Percentiles rank a stretch among this genome's conserved stretches.
These are phyloP conservation scores for Cucurbita ficifolia DNA, from an alignment of 306 rosid genomes.

Conservation along the genomic window DNA sequence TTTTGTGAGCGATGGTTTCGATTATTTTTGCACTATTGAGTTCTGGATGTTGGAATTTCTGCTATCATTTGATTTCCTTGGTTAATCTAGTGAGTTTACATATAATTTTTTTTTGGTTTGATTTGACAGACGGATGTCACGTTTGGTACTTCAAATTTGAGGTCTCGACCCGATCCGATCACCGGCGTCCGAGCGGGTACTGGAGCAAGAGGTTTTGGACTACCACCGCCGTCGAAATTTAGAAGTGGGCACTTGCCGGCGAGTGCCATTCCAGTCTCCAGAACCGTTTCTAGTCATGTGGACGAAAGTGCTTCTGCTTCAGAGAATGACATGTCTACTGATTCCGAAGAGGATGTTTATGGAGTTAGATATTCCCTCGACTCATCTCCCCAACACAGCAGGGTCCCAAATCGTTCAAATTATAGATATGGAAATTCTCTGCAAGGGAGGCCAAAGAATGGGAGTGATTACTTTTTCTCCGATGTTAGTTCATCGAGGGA, in stretches of 20 bases:
- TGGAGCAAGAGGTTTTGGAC: conserved; percentile 50
- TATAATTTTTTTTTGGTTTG: neutral
- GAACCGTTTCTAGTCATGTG: conserved; percentile 18
- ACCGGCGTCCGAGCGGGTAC: conserved; percentile 24
- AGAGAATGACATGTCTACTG: conserved; percentile 44
- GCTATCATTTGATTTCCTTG: neutral
- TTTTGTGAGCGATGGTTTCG: neutral
- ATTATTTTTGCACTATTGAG: neutral
- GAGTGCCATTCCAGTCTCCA: conserved; percentile 39
- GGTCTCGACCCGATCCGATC: conserved; percentile 51
- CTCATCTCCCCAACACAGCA: conserved; percentile 57
- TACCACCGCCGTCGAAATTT: conserved; percentile 78
- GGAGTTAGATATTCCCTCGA: conserved; percentile 71
- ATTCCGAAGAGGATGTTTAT: conserved; percentile 55
- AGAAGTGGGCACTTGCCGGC: conserved; percentile 81
- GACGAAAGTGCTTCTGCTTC: conserved; percentile 51
- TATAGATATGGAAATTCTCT: conserved; percentile 25
- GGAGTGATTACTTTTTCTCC: conserved; percentile 54
- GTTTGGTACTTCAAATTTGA: conserved; percentile 23
- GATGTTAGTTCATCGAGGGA: conserved; percentile 94
- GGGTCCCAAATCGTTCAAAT: conserved; percentile 26
- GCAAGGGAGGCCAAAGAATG: conserved; percentile 28
- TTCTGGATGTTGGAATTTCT: conserved; percentile 10
- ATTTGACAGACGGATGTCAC: conserved; percentile 31
- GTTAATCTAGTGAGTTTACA: neutral